A percentile compares a stretch with the other conserved stretches of the same genome.
phyloP scores from a whole-genome alignment of 2,329 filamentous ascomycete species.

The Talaromyces sp. region DNA sequence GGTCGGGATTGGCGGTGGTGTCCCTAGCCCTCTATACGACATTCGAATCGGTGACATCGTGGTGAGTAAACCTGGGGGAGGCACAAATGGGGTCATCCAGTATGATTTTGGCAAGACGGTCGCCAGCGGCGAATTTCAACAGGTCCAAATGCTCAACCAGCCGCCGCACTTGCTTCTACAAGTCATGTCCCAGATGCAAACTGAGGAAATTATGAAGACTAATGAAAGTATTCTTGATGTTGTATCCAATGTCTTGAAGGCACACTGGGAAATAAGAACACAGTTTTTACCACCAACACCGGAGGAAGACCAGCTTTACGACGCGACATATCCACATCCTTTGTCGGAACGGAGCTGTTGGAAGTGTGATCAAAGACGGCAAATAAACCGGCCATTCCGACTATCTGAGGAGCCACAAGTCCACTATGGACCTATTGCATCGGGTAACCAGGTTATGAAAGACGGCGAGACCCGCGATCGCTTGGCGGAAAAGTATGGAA shows the following conservation, averaged over 20 bases:
- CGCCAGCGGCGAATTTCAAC: background rate
- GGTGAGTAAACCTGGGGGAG: background rate
- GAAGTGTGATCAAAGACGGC: background rate
- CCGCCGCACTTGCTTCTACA: background rate
- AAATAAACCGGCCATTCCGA: background rate
- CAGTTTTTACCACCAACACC: background rate
- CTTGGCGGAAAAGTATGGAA: conserved; percentile 11
- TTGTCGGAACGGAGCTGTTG: background rate
- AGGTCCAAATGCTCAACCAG: background rate
- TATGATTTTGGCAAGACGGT: conserved; percentile 1
- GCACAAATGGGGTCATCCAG: background rate
- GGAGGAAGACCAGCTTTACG: background rate
- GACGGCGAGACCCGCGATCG: background rate
- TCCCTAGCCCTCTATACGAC: background rate
- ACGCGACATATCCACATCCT: conserved; percentile 1
- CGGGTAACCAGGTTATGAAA: conserved; percentile 11
- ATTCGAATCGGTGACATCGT: background rate
- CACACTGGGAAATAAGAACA: background rate
- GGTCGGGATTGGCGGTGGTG: background rate
- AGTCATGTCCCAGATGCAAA: background rate
- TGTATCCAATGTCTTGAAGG: background rate
- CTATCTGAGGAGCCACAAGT: background rate
- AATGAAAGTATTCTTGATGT: background rate
- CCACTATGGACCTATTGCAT: conserved; percentile 8
- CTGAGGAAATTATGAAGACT: background rate